Evolutionary conservation across 2,329 filamentous ascomycete species (phyloP).

Genomic region (Pestalotiopsis sp.): DNA sequence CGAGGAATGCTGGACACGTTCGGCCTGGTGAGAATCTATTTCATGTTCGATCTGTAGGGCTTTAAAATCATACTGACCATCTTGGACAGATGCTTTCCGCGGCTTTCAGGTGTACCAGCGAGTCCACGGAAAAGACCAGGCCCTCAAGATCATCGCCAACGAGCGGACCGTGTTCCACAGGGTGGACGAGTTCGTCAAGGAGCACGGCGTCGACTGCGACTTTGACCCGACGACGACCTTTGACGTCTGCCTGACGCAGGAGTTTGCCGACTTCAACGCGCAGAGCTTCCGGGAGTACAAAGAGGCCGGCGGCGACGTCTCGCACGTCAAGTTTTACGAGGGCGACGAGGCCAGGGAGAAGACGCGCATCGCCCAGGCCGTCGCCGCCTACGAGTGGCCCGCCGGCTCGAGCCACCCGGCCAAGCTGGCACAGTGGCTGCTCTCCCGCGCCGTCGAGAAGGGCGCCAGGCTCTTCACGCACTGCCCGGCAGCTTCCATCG

Average conservation of each 20-base stretch:
- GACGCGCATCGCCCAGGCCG: conserved; percentile 37
- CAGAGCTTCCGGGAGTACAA: conserved; percentile 39
- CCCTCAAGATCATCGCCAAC: conserved; percentile 46
- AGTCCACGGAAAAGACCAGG: conserved; percentile 43
- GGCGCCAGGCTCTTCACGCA: conserved; percentile 44
- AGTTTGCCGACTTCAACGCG: conserved; percentile 46
- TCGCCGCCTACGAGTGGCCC: conserved; percentile 53
- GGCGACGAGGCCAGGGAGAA: conserved; percentile 38
- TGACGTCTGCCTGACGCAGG: conserved; percentile 48
- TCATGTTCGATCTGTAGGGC: background rate
- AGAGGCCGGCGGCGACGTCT: conserved; percentile 43
- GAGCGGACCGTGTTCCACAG: conserved; percentile 40
- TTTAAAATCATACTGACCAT: background rate
- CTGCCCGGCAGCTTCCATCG: conserved; percentile 37
- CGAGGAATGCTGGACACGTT: conserved; percentile 46
- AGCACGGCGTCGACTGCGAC: conserved; percentile 44
- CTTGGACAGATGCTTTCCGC: conserved; percentile 41
- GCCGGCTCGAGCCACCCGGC: conserved; percentile 50
- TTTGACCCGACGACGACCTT: conserved; percentile 48
- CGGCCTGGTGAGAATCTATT: conserved; percentile 29
- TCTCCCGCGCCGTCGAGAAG: conserved; percentile 35
- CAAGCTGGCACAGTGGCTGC: conserved; percentile 49
- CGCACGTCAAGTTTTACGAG: conserved; percentile 39
- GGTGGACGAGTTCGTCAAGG: conserved; percentile 41
- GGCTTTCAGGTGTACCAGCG: conserved; percentile 45